Percentiles rank a stretch among this genome's conserved stretches.
phyloP scores from a whole-genome alignment of 139 green algal genomes.

The Asterochloris erici region DNA sequence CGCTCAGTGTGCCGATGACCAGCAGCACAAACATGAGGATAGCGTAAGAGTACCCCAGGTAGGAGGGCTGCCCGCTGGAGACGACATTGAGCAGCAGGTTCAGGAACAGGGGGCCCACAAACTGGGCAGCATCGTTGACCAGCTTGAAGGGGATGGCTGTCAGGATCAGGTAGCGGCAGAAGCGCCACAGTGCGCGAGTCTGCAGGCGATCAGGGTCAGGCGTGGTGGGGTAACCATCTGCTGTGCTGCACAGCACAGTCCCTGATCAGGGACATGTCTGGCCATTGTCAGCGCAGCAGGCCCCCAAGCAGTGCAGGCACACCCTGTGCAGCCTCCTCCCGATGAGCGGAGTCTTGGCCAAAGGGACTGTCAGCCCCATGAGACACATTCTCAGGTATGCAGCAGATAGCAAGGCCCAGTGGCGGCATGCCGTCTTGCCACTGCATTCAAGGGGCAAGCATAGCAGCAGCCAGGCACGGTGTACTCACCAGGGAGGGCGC shows the following conservation, averaged over 20 bases:
- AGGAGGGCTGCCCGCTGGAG: neutral
- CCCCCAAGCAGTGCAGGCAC: too few species aligned
- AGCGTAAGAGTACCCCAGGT: slow-evolving; percentile 17
- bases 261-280: too few species aligned
- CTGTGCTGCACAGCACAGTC: too few species aligned
- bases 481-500: slow-evolving; percentile 23
- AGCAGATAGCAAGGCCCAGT: neutral
- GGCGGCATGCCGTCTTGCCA: neutral
- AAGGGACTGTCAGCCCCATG: neutral
- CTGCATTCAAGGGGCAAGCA: neutral
- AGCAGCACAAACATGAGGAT: slow-evolving; percentile 34
- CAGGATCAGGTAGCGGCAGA: slow-evolving; percentile 30
- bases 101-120: slow-evolving; percentile 57
- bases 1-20: slow-evolving; percentile 35
- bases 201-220: neutral
- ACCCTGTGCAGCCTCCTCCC: too few species aligned
- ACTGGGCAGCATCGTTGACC: slow-evolving; percentile 37
- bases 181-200: slow-evolving; percentile 12
- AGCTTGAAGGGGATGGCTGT: slow-evolving; percentile 54
- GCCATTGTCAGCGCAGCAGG: too few species aligned
- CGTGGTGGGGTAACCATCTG: neutral
- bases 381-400: neutral
- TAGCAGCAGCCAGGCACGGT: too few species aligned
- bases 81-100: slow-evolving; percentile 57
- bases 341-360: too few species aligned